Evolutionary conservation across 2,329 filamentous ascomycete genomes (phyloP).

Genomic region (Trichoderma guizhouense): DNA sequence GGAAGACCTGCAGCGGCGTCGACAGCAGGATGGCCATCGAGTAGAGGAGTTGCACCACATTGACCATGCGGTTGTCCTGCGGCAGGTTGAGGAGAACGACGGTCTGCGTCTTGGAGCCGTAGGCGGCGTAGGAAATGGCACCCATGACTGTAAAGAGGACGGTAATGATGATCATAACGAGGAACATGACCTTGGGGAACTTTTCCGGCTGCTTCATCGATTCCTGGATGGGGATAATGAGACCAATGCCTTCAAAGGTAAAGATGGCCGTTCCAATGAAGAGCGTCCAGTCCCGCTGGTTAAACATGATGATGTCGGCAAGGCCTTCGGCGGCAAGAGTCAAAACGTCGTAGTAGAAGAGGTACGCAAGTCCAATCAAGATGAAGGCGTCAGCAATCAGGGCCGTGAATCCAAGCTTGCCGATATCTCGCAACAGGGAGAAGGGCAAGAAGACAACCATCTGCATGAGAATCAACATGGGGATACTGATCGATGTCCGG

Average conservation of each 20-base stretch:
- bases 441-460: conserved; percentile 94
- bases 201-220: conserved; percentile 90
- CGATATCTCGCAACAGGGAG: conserved; percentile 91
- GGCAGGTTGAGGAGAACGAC: conserved; percentile 95
- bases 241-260: conserved; percentile 94
- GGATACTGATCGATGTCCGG: conserved; percentile 78
- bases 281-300: conserved; percentile 86
- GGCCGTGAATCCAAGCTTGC: conserved; percentile 93
- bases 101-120: conserved; percentile 91
- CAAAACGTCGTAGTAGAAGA: conserved; percentile 91
- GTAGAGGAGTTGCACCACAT: conserved; percentile 93
- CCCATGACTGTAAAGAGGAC: conserved; percentile 88
- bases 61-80: conserved; percentile 92
- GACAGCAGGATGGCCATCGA: conserved; percentile 95
- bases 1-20: conserved; percentile 94
- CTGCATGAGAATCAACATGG: conserved; percentile 88
- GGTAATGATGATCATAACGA: conserved; percentile 94
- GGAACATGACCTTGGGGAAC: conserved; percentile 82
- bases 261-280: conserved; percentile 99
- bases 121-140: conserved; percentile 91
- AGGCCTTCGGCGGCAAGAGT: conserved; percentile 75
- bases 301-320: conserved; percentile 86
- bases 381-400: conserved; percentile 94
- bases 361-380: conserved; percentile 82
- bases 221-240: conserved; percentile 97